Evolutionary conservation across 2,329 filamentous ascomycete genomes (phyloP), one percentile per base, ranked within the genome.

Genomic region (Cladobotryum mycophilum): DNA sequence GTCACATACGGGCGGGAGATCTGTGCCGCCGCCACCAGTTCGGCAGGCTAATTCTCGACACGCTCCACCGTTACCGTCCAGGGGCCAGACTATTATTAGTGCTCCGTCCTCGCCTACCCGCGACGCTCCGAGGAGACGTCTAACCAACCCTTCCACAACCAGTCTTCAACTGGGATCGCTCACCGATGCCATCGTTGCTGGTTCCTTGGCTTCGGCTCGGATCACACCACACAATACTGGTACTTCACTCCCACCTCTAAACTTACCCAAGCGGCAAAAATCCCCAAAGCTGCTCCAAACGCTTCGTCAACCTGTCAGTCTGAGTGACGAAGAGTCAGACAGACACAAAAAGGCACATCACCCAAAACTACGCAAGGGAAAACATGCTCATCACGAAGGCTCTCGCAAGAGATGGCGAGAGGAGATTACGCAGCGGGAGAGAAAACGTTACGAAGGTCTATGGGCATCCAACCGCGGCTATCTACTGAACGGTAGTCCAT

Each of bases 391-490:
- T 60, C 82, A 88, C 59, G 88, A 92, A 63, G 88, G 85, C 0
- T 78, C 85, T 4, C 79, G 88, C 15, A 84, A 82, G 60, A 80
- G 86, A 6, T 93, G 88, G 88, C 79, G 86, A 40, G 87, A 91
- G 57, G 76, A 82, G 54, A 80, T 93, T 40, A 88, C 85, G 0
- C 77, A 81, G 44, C 74, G 81, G 5, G 87, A 93, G 62, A 75
- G 86, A n/a, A 87, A 86, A 61, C 78, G 88, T 1, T 93, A 93
- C 65, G 88, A 92, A 65, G 88, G 86, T 2, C 79, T 93, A 1
- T 93, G 88, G 87, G 88, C 88, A 1, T 88, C 86, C 40, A 93
- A 93, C 60, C 81, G 82, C 45, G 88, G 88, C 0, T 52, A 82
- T 0, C 67, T 80, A 8, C 63, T 78, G 2, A 59, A 54, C 12